Evolutionary conservation across 2,329 filamentous ascomycete genomes (phyloP).

Genomic region (Metarhizium humberi): DNA sequence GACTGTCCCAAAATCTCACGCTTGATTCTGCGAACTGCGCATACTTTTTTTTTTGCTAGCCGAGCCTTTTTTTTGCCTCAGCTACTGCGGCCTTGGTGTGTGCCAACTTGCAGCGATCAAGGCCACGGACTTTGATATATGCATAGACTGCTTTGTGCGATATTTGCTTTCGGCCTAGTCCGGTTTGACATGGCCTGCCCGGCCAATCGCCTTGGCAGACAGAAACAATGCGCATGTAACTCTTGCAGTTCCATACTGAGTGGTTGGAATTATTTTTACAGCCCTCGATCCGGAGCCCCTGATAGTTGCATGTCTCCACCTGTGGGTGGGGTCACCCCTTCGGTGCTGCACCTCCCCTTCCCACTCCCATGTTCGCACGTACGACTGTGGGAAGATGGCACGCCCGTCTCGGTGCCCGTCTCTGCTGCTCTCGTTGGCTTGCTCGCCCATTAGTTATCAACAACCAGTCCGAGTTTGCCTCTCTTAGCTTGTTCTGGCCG

Average conservation of each 20-base stretch:
- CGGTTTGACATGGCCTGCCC: constrained; percentile 4
- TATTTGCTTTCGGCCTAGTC: constrained; percentile 1
- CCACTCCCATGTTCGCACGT: constrained; percentile 7
- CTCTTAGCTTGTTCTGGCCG: background rate
- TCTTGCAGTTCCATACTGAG: background rate
- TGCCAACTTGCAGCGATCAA: background rate
- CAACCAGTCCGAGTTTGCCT: background rate
- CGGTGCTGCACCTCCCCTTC: background rate
- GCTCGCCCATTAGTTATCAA: background rate
- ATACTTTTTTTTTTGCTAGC: too few relatives aligned
- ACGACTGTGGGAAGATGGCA: constrained; percentile 8
- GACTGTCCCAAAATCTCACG: too few relatives aligned
- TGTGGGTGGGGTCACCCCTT: background rate
- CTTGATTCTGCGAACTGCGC: too few relatives aligned
- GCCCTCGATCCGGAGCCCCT: background rate
- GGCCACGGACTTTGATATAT: background rate
- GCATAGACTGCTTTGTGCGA: background rate
- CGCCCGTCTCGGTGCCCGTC: constrained; percentile 9
- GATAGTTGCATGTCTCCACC: constrained; percentile 2
- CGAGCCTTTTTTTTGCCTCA: too few relatives aligned
- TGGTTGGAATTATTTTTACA: background rate
- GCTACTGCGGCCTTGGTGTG: background rate
- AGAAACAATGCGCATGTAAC: background rate
- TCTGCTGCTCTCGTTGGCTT: constrained; percentile 8
- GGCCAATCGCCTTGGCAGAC: background rate